Base-by-base conservation (phyloP, 1,284 basidiomycete genomes). In the Cutaneotrichosporon curvatum region DNA sequence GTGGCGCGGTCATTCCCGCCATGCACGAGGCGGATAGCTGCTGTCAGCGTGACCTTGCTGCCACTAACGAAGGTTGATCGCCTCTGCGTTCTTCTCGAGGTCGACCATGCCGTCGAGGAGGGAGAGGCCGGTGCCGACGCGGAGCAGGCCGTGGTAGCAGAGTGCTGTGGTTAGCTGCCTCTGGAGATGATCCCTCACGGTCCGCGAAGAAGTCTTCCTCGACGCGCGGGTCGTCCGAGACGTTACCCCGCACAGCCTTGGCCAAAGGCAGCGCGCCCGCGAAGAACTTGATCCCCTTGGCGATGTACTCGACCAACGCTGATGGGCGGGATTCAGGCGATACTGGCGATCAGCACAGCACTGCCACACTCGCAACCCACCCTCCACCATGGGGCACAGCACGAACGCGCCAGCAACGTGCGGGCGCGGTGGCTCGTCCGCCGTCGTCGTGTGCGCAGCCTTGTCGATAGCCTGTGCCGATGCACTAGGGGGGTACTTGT, bases 171-270 rank as follows among this genome's bases (percentile, higher is more conserved):
- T 53, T 21, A 53, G 47, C 36, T 28, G 6, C 53, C 53, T 28
- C 8, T n/a, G n/a, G n/a, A 5, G 1, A 18, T 16, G n/a, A 1
- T 4, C 60, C n/a, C 69, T 60, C 48, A 72, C 72, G 68, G 50
- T 72, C 70, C 10, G 65, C 49, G 39, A 64, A 66, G 47, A 72
- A 72, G 41, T 73, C 72, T 37, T 66, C 68, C 52, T 73, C 71
- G 5, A 76, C 75, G 12, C 73, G 55, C 0, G 74, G 74, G 64
- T 78, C 76, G 54, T 76, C 73, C n/a, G 71, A 74, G 15, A 75
- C 72, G 35, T 76, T 76, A 62, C 63, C 70, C 40, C 67, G 42
- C 0, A 77, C 72, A 31, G 71, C 72, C 25, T 65, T 61, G 4
- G 71, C 71, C 15, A 77, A 50, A 4, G 76, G 75, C 4, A 76